These are phyloP conservation scores for Erythrophleum ivorense DNA, from an alignment of 331 rosid species.

Conservation along the genomic window DNA sequence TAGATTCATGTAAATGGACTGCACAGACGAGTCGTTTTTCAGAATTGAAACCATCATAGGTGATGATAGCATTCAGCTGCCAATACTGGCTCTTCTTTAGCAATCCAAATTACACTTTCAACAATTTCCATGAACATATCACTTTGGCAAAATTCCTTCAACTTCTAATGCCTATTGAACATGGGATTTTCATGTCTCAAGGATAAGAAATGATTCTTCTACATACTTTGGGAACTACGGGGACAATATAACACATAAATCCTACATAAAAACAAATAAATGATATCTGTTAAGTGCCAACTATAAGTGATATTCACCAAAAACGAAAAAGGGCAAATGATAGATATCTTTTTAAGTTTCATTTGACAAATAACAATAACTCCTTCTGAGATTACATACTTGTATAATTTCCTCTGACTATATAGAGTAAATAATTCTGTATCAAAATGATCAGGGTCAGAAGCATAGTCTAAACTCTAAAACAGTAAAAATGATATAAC, in stretches of 20 bases:
- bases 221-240: slow-evolving; percentile 4
- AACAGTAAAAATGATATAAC: too few species aligned
- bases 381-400: not conserved
- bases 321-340: not conserved
- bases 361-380: not conserved
- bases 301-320: slow-evolving; percentile 15
- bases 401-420: slow-evolving; percentile 5
- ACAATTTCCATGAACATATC: slow-evolving; percentile 27
- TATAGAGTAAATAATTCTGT: slow-evolving; percentile 3
- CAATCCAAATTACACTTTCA: slow-evolving; percentile 11
- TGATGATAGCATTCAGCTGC: slow-evolving; percentile 30
- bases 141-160: slow-evolving; percentile 2
- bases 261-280: slow-evolving; percentile 10
- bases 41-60: slow-evolving; percentile 29
- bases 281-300: slow-evolving; percentile 8
- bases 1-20: not conserved
- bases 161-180: not conserved
- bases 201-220: slow-evolving; percentile 20
- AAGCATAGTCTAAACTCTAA: slow-evolving; percentile 3
- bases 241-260: slow-evolving; percentile 2
- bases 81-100: slow-evolving; percentile 4
- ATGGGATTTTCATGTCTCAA: slow-evolving; percentile 5
- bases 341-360: not conserved
- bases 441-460: not conserved
- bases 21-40: not conserved